Base-by-base conservation (phyloP, 2,329 filamentous ascomycete species). In the Penicillium occitanis region DNA sequence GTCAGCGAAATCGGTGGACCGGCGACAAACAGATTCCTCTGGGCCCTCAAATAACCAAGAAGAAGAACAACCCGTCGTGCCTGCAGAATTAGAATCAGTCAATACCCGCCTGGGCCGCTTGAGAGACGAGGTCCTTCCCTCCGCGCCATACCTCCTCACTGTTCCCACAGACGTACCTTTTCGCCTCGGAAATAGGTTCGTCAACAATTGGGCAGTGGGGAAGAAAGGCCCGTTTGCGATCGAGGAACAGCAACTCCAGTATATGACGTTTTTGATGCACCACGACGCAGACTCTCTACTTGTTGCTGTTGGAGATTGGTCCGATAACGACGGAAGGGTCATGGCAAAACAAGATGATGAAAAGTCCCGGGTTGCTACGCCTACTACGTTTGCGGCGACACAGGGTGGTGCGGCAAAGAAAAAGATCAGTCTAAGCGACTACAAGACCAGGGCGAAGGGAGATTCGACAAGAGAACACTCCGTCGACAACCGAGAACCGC, bases 341-440 rank as follows among this genome's bases (percentile, higher is more conserved):
- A 80, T 80, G 69, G 75, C 80, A 67, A 79, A 80, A 70, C 75
- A 76, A 64, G 76, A 73, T 30, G 76, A 80, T 62, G 73, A 74
- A 69, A 71, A 68, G 64, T 75, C 67, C 69, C 78, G 28, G 69
- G 73, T 44, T n/a, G 50, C 61, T 61, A 51, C 44, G 19, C 63
- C 63, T 44, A 64, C 46, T 61, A 60, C 62, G 25, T 19, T 57
- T 57, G 63, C 14, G 3, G 60, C 40, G 82, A 79, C 66, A 22
- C 79, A 83, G 44, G 73, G 70, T 53, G 75, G 70, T 13, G 80
- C 81, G 22, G 68, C 74, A 28, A 88, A 86, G 77, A 88, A 87
- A 79, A 88, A 87, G 75, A 88, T 89, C 68, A 87, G 80, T 64
- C 75, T 89, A 63, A 85, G 82, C 50, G 86, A 85, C 46, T 89